Base-by-base conservation (phyloP, 2,329 filamentous ascomycete genomes). In the Pseudopyrenochaeta lycopersici region DNA sequence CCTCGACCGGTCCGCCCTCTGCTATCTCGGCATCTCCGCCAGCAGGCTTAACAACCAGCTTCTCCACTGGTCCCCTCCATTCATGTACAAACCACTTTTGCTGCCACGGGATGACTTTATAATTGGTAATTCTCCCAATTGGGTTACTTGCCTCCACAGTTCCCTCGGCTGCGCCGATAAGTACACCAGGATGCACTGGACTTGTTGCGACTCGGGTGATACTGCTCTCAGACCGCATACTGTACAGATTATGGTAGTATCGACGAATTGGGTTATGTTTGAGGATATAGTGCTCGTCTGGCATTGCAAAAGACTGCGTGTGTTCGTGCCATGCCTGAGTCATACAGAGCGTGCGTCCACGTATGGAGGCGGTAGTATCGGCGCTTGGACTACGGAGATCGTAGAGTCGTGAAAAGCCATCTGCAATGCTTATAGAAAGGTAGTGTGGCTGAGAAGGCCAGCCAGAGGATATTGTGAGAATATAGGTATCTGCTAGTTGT, bases 31-130 rank as follows among this genome's bases (percentile, higher is more conserved):
- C 30, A 30, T 58, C 41, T 27, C 31, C 45, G 9, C 17, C 31
- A 17, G 40, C 40, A 9, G 50, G 33, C 15, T 56, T 45, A n/a
- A 44, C 23, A 0, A 49, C 23, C 43, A 65, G 32, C 2, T 62
- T 30, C 1, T 60, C 53, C n/a, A 70, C 50, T 1, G 63, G 54
- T 2, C 55, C 54, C 17, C 78, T 66, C 83, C 84, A 88, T 49
- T 86, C 83, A 60, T 87, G 84, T 20, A 75, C 69, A 59, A 87
- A 87, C 82, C 85, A 85, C 6, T 74, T 80, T 57, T 85, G 82
- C 52, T 84, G 78, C 76, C 78, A 85, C 10, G 81, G 78, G 7
- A 77, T 73, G 9, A 78, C 77, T 57, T 84, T 85, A 12, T 76
- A 70, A 49, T 82, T 80, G 15, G 83, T 58, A 2, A 85, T 67